A percentile compares a stretch with the other conserved stretches of the same genome.
Evolutionary conservation across 2,329 filamentous ascomycete species (phyloP).

Genomic region (Sporothrix euskadiensis): DNA sequence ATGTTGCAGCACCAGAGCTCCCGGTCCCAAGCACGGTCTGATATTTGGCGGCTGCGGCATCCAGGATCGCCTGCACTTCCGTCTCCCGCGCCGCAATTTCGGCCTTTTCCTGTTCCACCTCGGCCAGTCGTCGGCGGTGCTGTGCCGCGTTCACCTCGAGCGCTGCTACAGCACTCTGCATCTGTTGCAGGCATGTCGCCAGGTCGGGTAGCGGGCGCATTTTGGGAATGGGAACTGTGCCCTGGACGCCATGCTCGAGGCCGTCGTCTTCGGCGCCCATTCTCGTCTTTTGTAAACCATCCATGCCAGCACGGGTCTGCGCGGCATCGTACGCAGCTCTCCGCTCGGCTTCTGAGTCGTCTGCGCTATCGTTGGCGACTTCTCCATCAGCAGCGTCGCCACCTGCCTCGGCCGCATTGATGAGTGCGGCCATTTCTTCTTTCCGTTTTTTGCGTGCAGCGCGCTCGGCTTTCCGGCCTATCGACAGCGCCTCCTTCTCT

Average conservation of each 20-base stretch:
- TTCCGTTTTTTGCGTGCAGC: conserved; percentile 67
- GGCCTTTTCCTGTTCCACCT: conserved; percentile 66
- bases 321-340: conserved; percentile 83
- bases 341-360: conserved; percentile 70
- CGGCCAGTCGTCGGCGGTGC: conserved; percentile 64
- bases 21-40: conserved; percentile 47
- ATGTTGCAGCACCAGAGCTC: conserved; percentile 22
- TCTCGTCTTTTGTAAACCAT: conserved; percentile 58
- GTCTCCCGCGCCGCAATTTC: conserved; percentile 69
- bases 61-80: conserved; percentile 77
- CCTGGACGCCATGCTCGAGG: conserved; percentile 35
- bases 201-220: conserved; percentile 78
- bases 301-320: conserved; percentile 85
- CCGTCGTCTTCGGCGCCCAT: conserved; percentile 40
- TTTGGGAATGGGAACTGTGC: conserved; percentile 52
- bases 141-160: conserved; percentile 64
- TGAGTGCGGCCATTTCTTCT: conserved; percentile 79
- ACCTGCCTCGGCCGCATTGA: conserved; percentile 72
- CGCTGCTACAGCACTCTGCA: conserved; percentile 61
- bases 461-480: conserved; percentile 76
- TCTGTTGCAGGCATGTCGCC: conserved; percentile 62
- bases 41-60: conserved; percentile 72
- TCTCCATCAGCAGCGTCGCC: conserved; percentile 58
- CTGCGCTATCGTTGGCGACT: conserved; percentile 62
- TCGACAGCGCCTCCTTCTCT: conserved; percentile 69